Base-by-base conservation (phyloP, 108 stramenopile species). In the Pseudonitzschia delicatissima region DNA sequence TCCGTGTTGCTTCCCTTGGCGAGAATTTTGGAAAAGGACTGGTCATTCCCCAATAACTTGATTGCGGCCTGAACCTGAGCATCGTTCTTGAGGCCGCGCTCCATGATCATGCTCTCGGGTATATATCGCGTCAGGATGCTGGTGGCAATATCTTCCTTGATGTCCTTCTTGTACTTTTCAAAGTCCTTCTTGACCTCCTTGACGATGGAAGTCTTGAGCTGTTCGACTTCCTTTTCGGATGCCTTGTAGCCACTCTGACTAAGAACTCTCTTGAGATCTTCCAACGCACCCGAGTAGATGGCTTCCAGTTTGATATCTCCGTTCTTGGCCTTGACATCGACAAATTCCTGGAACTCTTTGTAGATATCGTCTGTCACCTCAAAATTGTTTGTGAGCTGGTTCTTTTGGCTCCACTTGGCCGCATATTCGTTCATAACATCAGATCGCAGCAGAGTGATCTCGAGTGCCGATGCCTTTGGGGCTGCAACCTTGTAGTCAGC, bases 401-500 rank as follows among this genome's bases (percentile, higher is more conserved):
- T 61, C 11, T 70, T 76, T 42, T 81, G 77, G 62, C 85, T 83
- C 93, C 93, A 97, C 57, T 92, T 73, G 4, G 86, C 78, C 8
- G 95, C 95, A 77, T 85, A 96, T 50, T 96, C 93, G 31, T 80
- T 74, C 64, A 92, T 78, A 12, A 84, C 62, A 35, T 84, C 86
- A 37, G 83, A 84, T 39, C 82, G 67, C 67, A 94, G 74, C 17
- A 97, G 79, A 25, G 92, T 89, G 39, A 93, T 74, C 82, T 96
- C 95, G 11, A 95, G 68, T 2, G 93, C 84, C 21, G 88, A 90
- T 15, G 93, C 85, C 59, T 82, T 83, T 36, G 86, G 89, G 9
- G 89, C 84, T n/a, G 79, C 78, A 29, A 95, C 87, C 63, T 92
- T 92, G 72, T 87, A 83, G 67, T 98, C 97, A 2, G 88, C 94